Base-by-base conservation (phyloP, 1,139 yeast species). In the Saccharomyces pastorianus region DNA sequence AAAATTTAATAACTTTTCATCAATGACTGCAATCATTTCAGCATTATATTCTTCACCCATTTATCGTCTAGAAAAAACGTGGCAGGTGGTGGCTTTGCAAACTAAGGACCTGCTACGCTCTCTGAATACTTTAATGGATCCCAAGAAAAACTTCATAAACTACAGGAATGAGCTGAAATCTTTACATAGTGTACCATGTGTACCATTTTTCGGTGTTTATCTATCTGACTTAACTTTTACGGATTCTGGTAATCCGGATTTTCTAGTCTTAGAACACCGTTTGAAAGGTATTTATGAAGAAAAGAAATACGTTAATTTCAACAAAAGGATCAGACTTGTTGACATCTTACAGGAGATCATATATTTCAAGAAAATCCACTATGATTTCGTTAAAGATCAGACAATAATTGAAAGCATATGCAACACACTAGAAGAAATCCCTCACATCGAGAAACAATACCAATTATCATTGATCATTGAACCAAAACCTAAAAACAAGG, bases 11-110 rank as follows among this genome's bases (percentile, higher is more conserved):
- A 93, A 93, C 68, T 93, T 84, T 66, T 86, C 95, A 5, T 84
- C 96, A 9, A 87, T 93, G 95, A 91, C 96, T 8, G 97, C 98
- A 1, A 84, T 93, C 51, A 82, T 90, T 25, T 87, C 96, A 44
- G 96, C 96, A 0, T 73, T 93, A 50, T 85, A 85, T 61, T 86
- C 96, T 1, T 87, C 96, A 0, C 91, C 96, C 4, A 81, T 93
- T 53, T 91, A 88, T 67, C 77, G 98, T 55, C 76, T 93, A 66
- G 85, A 84, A 64, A 85, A 83, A 68, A 88, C 98, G 0, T 91
- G 98, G 97, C 81, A 79, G 42, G 73, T 74, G 38, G 83, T 91
- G 2, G 80, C 86, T 8, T 68, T 76, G 17, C 80, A 79, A 48
- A 75, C 81, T 7, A 68, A 78, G 57, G 70, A 76, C 1, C 78